Evolutionary conservation across 2,329 filamentous ascomycete genomes (phyloP).

Genomic region (Drechslerella dactyloides): DNA sequence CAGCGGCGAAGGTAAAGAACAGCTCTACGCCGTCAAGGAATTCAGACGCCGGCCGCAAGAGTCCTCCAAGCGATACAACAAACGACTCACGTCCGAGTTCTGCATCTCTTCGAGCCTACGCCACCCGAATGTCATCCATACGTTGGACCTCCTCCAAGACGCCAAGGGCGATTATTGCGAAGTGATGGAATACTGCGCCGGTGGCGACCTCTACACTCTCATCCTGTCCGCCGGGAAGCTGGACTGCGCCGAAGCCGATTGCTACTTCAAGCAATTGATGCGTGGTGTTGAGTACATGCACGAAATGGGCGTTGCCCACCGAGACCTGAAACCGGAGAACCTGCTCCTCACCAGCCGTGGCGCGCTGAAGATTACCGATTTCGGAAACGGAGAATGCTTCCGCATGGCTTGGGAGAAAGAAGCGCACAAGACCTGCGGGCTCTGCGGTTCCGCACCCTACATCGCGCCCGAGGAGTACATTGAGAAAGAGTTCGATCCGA

Average conservation of each 20-base stretch:
- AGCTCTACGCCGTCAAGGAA: conserved; percentile 96
- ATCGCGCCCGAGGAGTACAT: conserved; percentile 97
- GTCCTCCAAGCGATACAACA: conserved; percentile 96
- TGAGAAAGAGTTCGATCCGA: conserved; percentile 93
- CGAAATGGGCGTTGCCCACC: conserved; percentile 97
- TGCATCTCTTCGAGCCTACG: conserved; percentile 96
- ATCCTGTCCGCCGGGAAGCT: conserved; percentile 90
- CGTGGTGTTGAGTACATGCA: conserved; percentile 98
- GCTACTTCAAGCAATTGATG: conserved; percentile 99
- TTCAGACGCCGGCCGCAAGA: conserved; percentile 94
- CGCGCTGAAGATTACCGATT: conserved; percentile 95
- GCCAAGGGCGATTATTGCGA: conserved; percentile 98
- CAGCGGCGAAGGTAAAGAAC: conserved; percentile 76
- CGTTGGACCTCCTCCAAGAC: conserved; percentile 91
- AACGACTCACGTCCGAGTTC: conserved; percentile 94
- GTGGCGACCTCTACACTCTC: conserved; percentile 92
- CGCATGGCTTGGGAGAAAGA: conserved; percentile 99
- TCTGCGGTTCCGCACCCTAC: conserved; percentile 95
- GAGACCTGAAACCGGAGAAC: conserved; percentile 96
- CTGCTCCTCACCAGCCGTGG: conserved; percentile 90
- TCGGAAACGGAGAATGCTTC: conserved; percentile 98
- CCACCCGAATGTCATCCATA: conserved; percentile 98
- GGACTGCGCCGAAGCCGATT: conserved; percentile 90
- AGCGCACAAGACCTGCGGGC: conserved; percentile 94
- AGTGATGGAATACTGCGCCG: conserved; percentile 98